Evolutionary conservation across 768 basidiomycete genomes (phyloP).

Genomic region (Ramaria rubella): DNA sequence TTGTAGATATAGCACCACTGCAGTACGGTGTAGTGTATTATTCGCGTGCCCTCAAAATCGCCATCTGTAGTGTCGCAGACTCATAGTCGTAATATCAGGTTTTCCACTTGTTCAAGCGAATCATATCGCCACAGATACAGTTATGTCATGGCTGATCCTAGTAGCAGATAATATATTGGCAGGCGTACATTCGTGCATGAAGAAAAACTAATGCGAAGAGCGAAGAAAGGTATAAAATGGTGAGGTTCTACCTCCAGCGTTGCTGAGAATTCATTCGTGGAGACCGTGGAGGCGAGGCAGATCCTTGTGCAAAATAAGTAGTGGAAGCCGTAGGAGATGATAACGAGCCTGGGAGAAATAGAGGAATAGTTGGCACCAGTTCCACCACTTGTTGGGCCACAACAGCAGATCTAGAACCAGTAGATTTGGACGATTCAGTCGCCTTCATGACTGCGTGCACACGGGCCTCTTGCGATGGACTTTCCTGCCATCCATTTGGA

Average conservation of each 20-base stretch:
- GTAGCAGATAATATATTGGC: neutral
- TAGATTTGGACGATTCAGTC: constrained; percentile 28
- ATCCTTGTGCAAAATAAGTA: constrained; percentile 39
- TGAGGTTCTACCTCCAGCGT: neutral
- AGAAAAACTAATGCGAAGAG: neutral
- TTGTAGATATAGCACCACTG: too few relatives aligned
- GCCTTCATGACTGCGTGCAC: constrained; percentile 85
- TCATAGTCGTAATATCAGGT: too few relatives aligned
- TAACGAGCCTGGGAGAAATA: constrained; percentile 54
- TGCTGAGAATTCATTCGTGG: constrained; percentile 26
- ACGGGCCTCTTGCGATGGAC: constrained; percentile 67
- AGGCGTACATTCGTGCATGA: neutral
- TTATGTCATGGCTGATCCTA: neutral
- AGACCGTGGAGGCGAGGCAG: constrained; percentile 48
- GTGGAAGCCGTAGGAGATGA: constrained; percentile 47
- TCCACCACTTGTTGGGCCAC: constrained; percentile 22
- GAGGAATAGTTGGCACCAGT: constrained; percentile 61
- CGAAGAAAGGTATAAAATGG: neutral
- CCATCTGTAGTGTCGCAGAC: too few relatives aligned
- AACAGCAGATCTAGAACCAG: constrained; percentile 22
- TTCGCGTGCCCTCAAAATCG: too few relatives aligned
- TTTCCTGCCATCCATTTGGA: constrained; percentile 39
- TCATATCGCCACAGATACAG: too few relatives aligned
- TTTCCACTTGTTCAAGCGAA: too few relatives aligned
- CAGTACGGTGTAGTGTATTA: too few relatives aligned